These are phyloP conservation scores for Ophiocordyceps camponoti-rufipedis DNA, from an alignment of 2,329 filamentous ascomycete genomes.

Conservation along the genomic window DNA sequence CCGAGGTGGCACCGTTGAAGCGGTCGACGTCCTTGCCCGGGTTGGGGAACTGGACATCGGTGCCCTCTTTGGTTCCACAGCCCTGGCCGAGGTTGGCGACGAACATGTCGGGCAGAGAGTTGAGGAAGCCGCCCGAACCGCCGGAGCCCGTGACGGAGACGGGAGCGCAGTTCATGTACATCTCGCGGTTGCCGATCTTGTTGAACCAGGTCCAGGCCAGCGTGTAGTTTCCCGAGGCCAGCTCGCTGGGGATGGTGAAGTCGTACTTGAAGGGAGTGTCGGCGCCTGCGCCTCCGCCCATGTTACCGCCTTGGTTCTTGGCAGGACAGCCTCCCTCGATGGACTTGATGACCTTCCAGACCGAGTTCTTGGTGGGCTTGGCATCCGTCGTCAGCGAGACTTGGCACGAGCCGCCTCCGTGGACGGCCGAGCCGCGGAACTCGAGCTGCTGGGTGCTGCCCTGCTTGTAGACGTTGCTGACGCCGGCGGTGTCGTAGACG, in stretches of 20 bases:
- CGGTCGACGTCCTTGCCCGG: constrained; percentile 38
- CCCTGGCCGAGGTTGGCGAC: constrained; percentile 42
- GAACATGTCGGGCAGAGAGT: constrained; percentile 52
- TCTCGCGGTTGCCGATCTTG: constrained; percentile 77
- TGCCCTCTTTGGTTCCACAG: constrained; percentile 31
- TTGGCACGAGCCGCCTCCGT: constrained; percentile 89
- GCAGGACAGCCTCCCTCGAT: constrained; percentile 75
- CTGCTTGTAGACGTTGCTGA: constrained; percentile 37
- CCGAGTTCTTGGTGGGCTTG: constrained; percentile 42
- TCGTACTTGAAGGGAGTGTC: constrained; percentile 38
- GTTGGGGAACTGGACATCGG: constrained; percentile 41
- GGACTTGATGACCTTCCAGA: constrained; percentile 81
- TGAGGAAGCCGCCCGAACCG: constrained; percentile 32
- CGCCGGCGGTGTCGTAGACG: constrained; percentile 24
- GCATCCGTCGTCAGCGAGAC: constrained; percentile 68
- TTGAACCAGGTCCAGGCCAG: constrained; percentile 95
- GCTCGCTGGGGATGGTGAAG: constrained; percentile 52
- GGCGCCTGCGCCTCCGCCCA: constrained; percentile 25
- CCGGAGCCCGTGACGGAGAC: constrained; percentile 41
- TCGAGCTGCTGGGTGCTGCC: constrained; percentile 27
- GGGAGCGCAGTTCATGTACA: constrained; percentile 94
- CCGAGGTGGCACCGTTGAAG: constrained; percentile 18
- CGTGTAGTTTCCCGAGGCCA: constrained; percentile 59
- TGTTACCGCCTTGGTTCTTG: constrained; percentile 35
- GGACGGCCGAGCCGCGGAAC: constrained; percentile 56